Evolutionary conservation across 2,329 filamentous ascomycete genomes (phyloP).

Genomic region (Tolypocladium pustulatum): DNA sequence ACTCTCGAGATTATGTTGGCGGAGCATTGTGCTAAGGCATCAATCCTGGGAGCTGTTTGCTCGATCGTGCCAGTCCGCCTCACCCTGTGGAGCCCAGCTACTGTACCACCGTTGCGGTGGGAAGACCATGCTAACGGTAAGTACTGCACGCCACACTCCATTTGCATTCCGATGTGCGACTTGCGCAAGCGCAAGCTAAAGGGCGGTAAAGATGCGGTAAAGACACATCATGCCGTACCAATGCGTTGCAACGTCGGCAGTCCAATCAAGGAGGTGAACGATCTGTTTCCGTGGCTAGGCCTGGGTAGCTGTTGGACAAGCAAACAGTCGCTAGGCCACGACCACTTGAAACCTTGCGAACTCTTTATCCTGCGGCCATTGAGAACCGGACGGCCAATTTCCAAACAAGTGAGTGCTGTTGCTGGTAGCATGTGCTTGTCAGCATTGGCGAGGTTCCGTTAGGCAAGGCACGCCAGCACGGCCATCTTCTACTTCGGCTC

Average conservation of each 20-base stretch:
- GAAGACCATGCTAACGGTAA: not conserved
- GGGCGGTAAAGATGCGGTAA: not conserved
- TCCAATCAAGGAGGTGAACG: not conserved
- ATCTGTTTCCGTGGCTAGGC: not conserved
- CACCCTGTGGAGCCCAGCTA: not conserved
- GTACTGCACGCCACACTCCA: not conserved
- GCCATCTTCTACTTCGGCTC: not conserved
- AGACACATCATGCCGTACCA: not conserved
- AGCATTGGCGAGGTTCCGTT: not conserved
- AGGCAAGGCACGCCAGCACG: not conserved
- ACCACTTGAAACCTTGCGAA: not conserved
- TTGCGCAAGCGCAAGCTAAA: not conserved
- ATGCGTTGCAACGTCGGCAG: not conserved
- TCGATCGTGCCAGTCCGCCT: not conserved
- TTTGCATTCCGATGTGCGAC: too few species aligned
- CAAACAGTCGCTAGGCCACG: not conserved
- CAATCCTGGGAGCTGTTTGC: not conserved
- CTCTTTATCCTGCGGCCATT: not conserved
- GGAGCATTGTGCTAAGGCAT: not conserved
- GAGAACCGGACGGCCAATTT: not conserved
- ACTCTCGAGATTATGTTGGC: not conserved
- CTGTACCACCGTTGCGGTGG: not conserved
- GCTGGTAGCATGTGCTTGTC: not conserved
- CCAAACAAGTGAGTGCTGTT: not conserved
- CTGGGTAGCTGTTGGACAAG: not conserved